Base-by-base conservation (phyloP, 805 yeast species). In the Suhomyces pyralidae region DNA sequence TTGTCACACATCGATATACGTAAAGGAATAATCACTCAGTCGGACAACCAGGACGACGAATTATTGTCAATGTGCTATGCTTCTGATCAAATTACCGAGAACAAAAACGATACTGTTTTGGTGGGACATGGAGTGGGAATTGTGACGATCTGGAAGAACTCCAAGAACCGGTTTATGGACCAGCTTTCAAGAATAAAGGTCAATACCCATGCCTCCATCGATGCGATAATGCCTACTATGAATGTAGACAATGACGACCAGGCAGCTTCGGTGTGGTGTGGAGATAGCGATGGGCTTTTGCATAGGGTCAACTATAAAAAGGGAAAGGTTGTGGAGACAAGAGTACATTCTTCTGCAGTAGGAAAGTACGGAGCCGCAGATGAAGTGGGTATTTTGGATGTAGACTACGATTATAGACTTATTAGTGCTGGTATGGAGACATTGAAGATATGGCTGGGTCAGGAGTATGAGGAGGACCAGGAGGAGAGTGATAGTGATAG, bases 41-140 rank as follows among this genome's bases (percentile, higher is more conserved):
- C 92, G 36, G 98, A 92, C 56, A 92, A 90, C 64, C 99, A 93
- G 70, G 97, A 88, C 59, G 98, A 93, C 63, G 99, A 93, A 64
- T 70, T 93, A n/a, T 70, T 93, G 43, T 78, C 91, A 51, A 86
- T 90, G 61, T 74, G 88, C 38, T 83, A 85, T 71, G 80, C 85
- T 1, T 60, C 73, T 1, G 88, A 86, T 56, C 80, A 80, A 1
- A 58, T 67, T 10, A 67, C 62, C 38, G 68, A 60, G 9, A 79
- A 83, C 12, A 80, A 78, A 46, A 88, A 85, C 50, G 84, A 82
- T 17, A 78, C 82, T 0, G 79, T 85, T 3, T 81, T 86, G 3
- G 91, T 92, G 59, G 93, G 97, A 45, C 91, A 90, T 86, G 90
- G 96, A 14, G 94, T 87, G 63, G 98, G 98, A 3, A 81, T 90